Conservation (phyloP, 2,329 filamentous ascomycete species). For the Calonectria pseudoreteaudii region DNA sequence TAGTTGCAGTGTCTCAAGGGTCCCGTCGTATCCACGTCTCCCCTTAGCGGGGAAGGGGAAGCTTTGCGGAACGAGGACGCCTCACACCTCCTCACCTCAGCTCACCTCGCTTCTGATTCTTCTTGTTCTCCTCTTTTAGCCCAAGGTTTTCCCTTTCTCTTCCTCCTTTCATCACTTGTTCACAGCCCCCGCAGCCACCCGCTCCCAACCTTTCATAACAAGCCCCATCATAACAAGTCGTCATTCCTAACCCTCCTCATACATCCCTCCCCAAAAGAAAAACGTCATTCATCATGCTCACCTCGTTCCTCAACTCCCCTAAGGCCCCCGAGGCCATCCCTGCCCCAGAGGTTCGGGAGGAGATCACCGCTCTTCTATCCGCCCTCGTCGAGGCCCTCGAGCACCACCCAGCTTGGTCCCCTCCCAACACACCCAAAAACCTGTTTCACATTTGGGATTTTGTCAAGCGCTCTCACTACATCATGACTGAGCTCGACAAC, state of each 20-base stretch:
- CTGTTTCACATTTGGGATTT: conserved; percentile 57
- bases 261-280: background rate
- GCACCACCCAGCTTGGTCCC: conserved; percentile 44
- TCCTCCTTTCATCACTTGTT: background rate
- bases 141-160: background rate
- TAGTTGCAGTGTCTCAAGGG: background rate
- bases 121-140: background rate
- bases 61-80: conserved; percentile 14
- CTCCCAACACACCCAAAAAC: conserved; percentile 41
- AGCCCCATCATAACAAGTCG: conserved; percentile 1
- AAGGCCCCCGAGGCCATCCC: conserved; percentile 38
- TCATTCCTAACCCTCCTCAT: background rate
- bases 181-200: background rate
- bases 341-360: conserved; percentile 37
- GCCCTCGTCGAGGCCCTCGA: conserved; percentile 46
- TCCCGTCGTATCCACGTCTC: conserved; percentile 14
- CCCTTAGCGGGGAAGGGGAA: conserved; percentile 24
- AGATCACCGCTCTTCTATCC: conserved; percentile 41
- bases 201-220: background rate
- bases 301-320: conserved; percentile 16
- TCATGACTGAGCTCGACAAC: conserved; percentile 55
- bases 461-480: conserved; percentile 54
- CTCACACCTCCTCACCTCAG: conserved; percentile 21
- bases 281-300: conserved; percentile 29
- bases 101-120: conserved; percentile 11